phyloP scores from a whole-genome alignment of 192 early-diverging fungal genomes.

The Mortierella hygrophila region DNA sequence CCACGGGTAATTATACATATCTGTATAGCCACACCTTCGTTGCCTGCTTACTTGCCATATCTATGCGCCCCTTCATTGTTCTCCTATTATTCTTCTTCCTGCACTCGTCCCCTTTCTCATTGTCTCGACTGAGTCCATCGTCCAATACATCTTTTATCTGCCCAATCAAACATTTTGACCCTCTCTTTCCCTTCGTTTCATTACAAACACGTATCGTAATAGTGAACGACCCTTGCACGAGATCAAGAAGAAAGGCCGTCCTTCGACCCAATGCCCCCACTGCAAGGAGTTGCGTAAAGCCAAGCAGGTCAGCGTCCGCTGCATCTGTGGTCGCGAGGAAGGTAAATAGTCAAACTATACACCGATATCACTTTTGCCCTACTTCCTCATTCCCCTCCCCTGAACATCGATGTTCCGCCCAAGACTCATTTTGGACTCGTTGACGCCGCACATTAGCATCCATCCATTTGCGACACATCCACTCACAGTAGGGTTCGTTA shows the following conservation, averaged over 20 bases:
- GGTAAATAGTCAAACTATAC: slow-evolving; percentile 5
- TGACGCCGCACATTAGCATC: slow-evolving; percentile 1
- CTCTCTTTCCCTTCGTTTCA: neutral
- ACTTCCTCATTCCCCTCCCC: neutral
- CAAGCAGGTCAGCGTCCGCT: slow-evolving; percentile 77
- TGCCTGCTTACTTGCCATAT: neutral
- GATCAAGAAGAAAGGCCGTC: slow-evolving; percentile 78
- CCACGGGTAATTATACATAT: slow-evolving; percentile 49
- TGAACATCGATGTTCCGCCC: neutral
- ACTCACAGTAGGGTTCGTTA: neutral
- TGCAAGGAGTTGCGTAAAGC: slow-evolving; percentile 78
- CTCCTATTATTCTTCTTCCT: neutral
- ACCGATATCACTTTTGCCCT: neutral
- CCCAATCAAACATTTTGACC: neutral
- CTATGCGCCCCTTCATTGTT: neutral
- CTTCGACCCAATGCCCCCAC: slow-evolving; percentile 77
- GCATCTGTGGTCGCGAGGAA: slow-evolving; percentile 68
- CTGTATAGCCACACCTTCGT: neutral
- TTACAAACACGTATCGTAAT: neutral
- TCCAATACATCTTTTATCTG: neutral
- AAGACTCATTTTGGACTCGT: neutral
- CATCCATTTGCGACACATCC: slow-evolving; percentile 9
- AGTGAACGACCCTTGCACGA: slow-evolving; percentile 69
- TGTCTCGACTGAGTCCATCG: neutral
- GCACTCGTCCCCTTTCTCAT: neutral